Conservation (phyloP, 192 early-diverging fungal genomes). For the Cetraspora pellucida region DNA sequence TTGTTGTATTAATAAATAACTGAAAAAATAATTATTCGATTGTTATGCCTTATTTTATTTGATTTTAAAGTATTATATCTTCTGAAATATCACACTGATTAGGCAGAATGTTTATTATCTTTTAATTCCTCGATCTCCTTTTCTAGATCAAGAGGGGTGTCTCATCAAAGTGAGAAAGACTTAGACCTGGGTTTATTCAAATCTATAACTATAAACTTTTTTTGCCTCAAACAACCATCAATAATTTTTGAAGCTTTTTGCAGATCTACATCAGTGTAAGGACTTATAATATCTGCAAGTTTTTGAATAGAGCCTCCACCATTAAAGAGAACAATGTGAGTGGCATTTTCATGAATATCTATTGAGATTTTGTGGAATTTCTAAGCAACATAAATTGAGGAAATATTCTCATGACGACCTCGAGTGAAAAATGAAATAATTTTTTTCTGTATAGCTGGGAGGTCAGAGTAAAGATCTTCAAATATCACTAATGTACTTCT, state of each 20-base stretch:
- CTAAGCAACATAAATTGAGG: background rate
- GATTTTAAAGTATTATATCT: too few species aligned
- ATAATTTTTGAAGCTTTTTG: slow-evolving; percentile 5
- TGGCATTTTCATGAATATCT: slow-evolving; percentile 2
- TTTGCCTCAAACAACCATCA: background rate
- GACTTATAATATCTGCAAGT: background rate
- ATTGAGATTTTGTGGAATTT: background rate
- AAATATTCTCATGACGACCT: too few species aligned
- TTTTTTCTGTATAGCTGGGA: background rate
- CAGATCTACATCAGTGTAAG: background rate
- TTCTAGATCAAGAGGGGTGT: background rate
- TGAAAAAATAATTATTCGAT: too few species aligned
- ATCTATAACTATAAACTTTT: background rate
- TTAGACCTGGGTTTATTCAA: background rate
- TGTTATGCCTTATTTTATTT: too few species aligned
- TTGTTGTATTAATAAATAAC: too few species aligned
- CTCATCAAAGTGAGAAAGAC: background rate
- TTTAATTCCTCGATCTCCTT: too few species aligned
- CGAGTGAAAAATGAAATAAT: background rate
- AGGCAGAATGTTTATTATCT: too few species aligned
- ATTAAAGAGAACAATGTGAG: background rate
- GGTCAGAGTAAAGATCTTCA: background rate
- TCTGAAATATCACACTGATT: too few species aligned
- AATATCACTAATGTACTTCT: background rate
- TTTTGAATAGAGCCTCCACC: background rate